These are phyloP conservation scores for Aspergillus hiratsukae DNA, from an alignment of 2,329 filamentous ascomycete genomes.

Conservation along the genomic window DNA sequence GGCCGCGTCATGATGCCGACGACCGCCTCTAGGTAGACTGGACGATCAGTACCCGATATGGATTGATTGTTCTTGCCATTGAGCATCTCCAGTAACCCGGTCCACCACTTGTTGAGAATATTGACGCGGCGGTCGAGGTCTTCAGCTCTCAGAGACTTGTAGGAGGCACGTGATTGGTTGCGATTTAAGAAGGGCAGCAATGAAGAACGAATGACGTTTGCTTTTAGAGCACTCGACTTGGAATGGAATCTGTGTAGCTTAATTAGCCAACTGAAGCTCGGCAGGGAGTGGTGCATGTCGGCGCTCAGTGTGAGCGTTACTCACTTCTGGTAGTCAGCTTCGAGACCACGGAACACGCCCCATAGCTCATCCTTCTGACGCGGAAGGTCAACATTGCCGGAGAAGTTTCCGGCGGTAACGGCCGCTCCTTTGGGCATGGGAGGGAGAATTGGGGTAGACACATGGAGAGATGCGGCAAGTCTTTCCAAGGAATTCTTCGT, in stretches of 20 bases:
- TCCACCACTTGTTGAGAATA: slow-evolving; percentile 91
- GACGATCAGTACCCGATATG: slow-evolving; percentile 78
- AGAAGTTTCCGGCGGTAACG: slow-evolving; percentile 33
- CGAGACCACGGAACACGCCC: slow-evolving; percentile 63
- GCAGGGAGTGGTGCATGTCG: background rate
- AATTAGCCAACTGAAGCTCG: slow-evolving; percentile 8
- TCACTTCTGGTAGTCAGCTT: slow-evolving; percentile 64
- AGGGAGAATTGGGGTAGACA: slow-evolving; percentile 45
- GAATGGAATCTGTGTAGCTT: slow-evolving; percentile 56
- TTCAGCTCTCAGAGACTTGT: slow-evolving; percentile 63
- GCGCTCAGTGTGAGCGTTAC: slow-evolving; percentile 12
- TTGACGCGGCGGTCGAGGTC: slow-evolving; percentile 75
- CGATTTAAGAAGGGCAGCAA: slow-evolving; percentile 73
- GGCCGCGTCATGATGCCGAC: slow-evolving; percentile 80
- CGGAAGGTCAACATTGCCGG: slow-evolving; percentile 31
- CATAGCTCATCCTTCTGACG: slow-evolving; percentile 66
- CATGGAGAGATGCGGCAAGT: slow-evolving; percentile 37
- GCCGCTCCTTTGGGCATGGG: slow-evolving; percentile 44
- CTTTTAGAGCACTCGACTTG: slow-evolving; percentile 70
- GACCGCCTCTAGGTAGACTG: slow-evolving; percentile 71
- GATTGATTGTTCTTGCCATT: slow-evolving; percentile 70
- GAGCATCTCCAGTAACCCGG: slow-evolving; percentile 72
- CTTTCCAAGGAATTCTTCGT: slow-evolving; percentile 45
- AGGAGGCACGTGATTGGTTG: slow-evolving; percentile 65
- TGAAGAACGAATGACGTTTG: slow-evolving; percentile 66